Evolutionary conservation across 2,329 filamentous ascomycete species (phyloP).

Genomic region (Zymoseptoria crescenta): DNA sequence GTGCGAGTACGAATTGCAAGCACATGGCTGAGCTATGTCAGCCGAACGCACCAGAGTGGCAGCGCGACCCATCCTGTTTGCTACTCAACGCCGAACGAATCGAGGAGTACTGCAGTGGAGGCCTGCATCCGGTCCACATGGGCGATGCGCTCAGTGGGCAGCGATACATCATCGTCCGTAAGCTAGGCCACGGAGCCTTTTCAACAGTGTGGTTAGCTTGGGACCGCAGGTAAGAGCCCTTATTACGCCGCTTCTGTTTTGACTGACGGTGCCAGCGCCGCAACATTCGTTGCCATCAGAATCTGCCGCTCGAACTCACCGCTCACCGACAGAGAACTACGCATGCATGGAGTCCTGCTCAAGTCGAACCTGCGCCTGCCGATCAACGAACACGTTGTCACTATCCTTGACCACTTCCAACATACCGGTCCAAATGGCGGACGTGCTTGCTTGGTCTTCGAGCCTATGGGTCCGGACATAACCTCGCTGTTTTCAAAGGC

Average conservation of each 20-base stretch:
- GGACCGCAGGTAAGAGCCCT: not conserved
- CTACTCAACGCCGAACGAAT: not conserved
- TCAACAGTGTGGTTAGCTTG: constrained; percentile 7
- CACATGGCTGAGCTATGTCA: too few relatives aligned
- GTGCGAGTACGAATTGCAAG: too few relatives aligned
- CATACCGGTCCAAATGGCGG: constrained; percentile 4
- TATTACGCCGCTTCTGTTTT: not conserved
- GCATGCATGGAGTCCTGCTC: not conserved
- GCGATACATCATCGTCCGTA: constrained; percentile 4
- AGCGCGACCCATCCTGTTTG: not conserved
- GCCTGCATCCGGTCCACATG: not conserved
- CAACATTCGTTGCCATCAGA: constrained; percentile 1
- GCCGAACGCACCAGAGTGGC: too few relatives aligned
- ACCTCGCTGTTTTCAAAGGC: not conserved
- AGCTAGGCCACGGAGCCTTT: constrained; percentile 5
- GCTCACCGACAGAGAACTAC: not conserved
- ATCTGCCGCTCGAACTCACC: not conserved
- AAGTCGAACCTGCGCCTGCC: not conserved
- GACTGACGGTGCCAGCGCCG: not conserved
- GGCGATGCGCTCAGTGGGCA: not conserved
- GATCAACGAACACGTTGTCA: not conserved
- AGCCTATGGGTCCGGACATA: constrained; percentile 1
- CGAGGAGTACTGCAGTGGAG: not conserved
- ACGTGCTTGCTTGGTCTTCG: constrained; percentile 2
- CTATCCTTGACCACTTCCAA: constrained; percentile 2